Evolutionary conservation across 805 yeast genomes (phyloP).

Genomic region (Ogataea pilisensis): DNA sequence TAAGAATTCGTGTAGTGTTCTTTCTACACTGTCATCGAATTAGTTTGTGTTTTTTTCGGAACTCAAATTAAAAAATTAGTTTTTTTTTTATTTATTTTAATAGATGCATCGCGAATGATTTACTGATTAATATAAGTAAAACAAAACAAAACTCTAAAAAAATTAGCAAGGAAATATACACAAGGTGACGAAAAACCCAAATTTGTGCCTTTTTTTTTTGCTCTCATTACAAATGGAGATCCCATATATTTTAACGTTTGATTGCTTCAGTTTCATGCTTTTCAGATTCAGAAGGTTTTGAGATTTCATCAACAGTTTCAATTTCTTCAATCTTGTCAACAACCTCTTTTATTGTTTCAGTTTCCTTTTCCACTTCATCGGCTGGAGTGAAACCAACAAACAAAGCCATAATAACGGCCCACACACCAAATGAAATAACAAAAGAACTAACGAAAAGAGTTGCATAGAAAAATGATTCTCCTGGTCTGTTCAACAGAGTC

Average conservation of each 20-base stretch:
- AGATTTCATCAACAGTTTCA: slow-evolving; percentile 7
- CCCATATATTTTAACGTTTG: slow-evolving; percentile 20
- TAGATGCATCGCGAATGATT: too few species aligned
- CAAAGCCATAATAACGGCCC: slow-evolving; percentile 33
- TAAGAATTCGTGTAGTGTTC: slow-evolving; percentile 18
- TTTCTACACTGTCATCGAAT: slow-evolving; percentile 2
- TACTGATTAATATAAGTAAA: too few species aligned
- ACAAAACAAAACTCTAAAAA: too few species aligned
- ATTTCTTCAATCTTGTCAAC: slow-evolving; percentile 13
- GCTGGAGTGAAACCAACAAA: slow-evolving; percentile 11
- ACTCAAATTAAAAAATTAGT: background rate
- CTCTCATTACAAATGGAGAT: too few species aligned
- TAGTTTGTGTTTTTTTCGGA: too few species aligned
- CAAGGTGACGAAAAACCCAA: too few species aligned
- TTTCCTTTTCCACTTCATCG: slow-evolving; percentile 2
- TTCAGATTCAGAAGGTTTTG: slow-evolving; percentile 22
- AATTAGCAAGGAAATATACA: too few species aligned
- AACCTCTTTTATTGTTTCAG: background rate
- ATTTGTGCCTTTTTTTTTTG: too few species aligned
- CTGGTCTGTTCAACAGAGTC: slow-evolving; percentile 43
- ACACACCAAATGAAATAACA: slow-evolving; percentile 39
- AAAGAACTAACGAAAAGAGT: slow-evolving; percentile 37
- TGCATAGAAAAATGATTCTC: slow-evolving; percentile 46
- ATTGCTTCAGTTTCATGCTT: slow-evolving; percentile 26
- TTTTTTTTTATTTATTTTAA: too few species aligned